These are phyloP conservation scores for Penicillium parvum DNA, from an alignment of 495 filamentous ascomycete genomes.

Conservation along the genomic window DNA sequence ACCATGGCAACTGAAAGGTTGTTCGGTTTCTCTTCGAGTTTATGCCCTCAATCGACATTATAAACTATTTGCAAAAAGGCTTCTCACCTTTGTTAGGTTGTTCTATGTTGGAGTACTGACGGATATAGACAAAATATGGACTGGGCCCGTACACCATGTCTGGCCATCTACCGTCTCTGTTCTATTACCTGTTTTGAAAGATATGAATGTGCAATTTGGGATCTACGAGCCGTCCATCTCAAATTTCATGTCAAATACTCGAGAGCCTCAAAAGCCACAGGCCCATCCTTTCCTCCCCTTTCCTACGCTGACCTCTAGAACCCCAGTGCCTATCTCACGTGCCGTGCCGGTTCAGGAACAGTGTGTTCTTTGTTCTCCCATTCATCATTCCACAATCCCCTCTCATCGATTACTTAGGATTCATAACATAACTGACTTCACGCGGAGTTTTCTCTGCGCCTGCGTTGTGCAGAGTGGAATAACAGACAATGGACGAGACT, in stretches of 20 bases:
- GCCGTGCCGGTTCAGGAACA: too few relatives aligned
- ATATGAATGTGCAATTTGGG: not conserved
- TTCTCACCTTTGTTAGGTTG: too few relatives aligned
- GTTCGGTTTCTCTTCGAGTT: too few relatives aligned
- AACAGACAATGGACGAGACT: too few relatives aligned
- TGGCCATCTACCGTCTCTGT: not conserved
- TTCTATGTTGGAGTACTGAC: not conserved
- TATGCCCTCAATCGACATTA: too few relatives aligned
- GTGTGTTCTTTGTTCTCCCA: too few relatives aligned
- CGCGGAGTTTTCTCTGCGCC: too few relatives aligned
- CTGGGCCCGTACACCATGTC: not conserved
- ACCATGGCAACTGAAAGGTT: conserved; percentile 1
- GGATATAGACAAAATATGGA: not conserved
- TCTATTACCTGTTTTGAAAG: not conserved
- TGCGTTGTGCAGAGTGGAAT: too few relatives aligned
- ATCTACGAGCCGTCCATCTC: not conserved
- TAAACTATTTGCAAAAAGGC: too few relatives aligned
- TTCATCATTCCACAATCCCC: too few relatives aligned
- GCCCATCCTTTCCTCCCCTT: not conserved
- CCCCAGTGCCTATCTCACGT: not conserved
- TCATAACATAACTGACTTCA: too few relatives aligned
- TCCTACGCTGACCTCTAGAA: not conserved
- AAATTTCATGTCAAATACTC: not conserved
- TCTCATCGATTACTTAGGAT: too few relatives aligned
- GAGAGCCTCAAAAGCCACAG: not conserved